Conservation (phyloP, 495 filamentous ascomycete genomes). For the Aspergillus heteromorphus region DNA sequence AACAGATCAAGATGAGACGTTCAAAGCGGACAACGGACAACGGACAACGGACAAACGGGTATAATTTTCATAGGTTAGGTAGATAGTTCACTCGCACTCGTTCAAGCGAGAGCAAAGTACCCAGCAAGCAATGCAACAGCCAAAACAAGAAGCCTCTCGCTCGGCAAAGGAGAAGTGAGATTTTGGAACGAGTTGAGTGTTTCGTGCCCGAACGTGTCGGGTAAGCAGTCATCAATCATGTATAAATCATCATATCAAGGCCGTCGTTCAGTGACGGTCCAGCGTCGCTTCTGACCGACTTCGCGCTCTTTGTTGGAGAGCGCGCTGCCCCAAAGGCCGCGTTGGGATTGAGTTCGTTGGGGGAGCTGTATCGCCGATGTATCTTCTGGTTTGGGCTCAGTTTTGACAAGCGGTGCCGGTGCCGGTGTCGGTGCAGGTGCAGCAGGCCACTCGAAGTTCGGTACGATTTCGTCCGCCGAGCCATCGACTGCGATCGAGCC, state of each 20-base stretch:
- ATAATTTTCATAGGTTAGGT: too few species aligned
- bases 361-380: conserved; percentile 27
- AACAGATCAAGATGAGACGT: too few species aligned
- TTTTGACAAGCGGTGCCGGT: conserved; percentile 1
- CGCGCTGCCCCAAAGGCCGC: conserved; percentile 41
- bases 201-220: too few species aligned
- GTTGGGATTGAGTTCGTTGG: conserved; percentile 32
- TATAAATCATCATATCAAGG: conserved; percentile 14
- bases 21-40: too few species aligned
- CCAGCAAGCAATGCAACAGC: too few species aligned
- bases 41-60: too few species aligned
- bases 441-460: conserved; percentile 32
- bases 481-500: conserved; percentile 25
- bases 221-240: not conserved
- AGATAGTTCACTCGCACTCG: too few species aligned
- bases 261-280: conserved; percentile 42
- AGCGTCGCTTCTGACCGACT: conserved; percentile 29
- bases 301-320: conserved; percentile 31
- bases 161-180: too few species aligned
- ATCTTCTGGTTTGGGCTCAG: not conserved
- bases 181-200: too few species aligned
- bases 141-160: too few species aligned
- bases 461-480: conserved; percentile 28
- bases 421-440: too few species aligned
- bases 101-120: too few species aligned